Evolutionary conservation across 1,284 basidiomycete species (phyloP).

Genomic region (Coriolopsis trogii): DNA sequence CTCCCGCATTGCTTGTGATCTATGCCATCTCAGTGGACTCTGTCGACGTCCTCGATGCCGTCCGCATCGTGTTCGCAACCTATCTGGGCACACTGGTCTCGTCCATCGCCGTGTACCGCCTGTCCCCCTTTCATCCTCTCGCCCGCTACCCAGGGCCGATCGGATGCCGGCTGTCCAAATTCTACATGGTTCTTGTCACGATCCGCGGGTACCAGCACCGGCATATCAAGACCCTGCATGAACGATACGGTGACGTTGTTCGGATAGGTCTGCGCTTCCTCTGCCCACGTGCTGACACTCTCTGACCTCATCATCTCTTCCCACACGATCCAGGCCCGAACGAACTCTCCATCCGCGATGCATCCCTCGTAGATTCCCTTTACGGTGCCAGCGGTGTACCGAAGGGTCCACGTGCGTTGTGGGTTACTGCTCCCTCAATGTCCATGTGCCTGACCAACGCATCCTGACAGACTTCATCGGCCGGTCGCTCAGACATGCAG

Average conservation of each 20-base stretch:
- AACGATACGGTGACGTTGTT: conserved; percentile 34
- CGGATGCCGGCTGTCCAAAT: conserved; percentile 27
- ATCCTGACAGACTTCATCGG: conserved; percentile 19
- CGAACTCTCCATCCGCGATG: conserved; percentile 29
- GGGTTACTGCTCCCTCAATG: no score
- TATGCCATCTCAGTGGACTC: background rate
- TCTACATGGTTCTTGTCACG: conserved; percentile 23
- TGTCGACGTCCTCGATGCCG: background rate
- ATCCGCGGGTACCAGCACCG: conserved; percentile 28
- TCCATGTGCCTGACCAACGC: background rate
- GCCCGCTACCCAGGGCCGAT: conserved; percentile 34
- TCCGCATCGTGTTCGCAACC: background rate
- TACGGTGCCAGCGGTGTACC: conserved; percentile 27
- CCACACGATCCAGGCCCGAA: conserved; percentile 30
- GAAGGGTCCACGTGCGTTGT: conserved; percentile 28
- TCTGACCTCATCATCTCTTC: background rate
- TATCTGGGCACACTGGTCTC: conserved; percentile 7
- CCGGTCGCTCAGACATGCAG: conserved; percentile 20
- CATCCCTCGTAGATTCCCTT: conserved; percentile 20
- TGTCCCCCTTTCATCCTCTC: conserved; percentile 37
- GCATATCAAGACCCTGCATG: conserved; percentile 30
- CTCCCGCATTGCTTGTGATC: background rate
- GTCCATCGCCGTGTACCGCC: conserved; percentile 30
- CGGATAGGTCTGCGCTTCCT: conserved; percentile 27
- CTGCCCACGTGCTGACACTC: background rate